phyloP scores from a whole-genome alignment of 2,329 filamentous ascomycete genomes.

The Cyphellophora attinorum region DNA sequence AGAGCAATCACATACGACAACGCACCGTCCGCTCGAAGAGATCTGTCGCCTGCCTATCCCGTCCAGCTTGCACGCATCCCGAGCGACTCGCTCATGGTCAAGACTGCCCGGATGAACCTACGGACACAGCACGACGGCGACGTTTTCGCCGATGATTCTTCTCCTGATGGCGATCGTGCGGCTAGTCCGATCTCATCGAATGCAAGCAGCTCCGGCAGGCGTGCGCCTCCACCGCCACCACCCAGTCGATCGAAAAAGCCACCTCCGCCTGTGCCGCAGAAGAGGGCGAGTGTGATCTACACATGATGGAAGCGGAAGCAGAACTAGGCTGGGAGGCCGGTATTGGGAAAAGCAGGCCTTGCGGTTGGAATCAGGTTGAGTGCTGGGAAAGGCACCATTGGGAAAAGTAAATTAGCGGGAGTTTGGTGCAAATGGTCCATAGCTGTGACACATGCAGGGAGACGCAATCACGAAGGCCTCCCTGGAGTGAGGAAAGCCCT shows the following conservation, averaged over 20 bases:
- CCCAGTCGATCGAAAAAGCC: slow-evolving; percentile 56
- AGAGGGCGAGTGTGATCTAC: slow-evolving; percentile 30
- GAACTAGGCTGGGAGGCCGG: too few species aligned
- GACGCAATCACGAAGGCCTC: too few species aligned
- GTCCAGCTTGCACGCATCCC: slow-evolving; percentile 41
- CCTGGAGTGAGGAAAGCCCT: too few species aligned
- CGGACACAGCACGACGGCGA: slow-evolving; percentile 30
- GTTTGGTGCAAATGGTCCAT: too few species aligned
- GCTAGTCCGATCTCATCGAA: slow-evolving; percentile 46
- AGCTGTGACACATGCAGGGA: too few species aligned
- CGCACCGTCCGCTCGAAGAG: slow-evolving; percentile 42
- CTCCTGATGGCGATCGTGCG: slow-evolving; percentile 42
- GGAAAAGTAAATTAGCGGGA: too few species aligned
- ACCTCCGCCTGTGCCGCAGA: slow-evolving; percentile 54
- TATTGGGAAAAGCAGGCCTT: too few species aligned
- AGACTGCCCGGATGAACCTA: slow-evolving; percentile 38
- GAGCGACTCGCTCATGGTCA: slow-evolving; percentile 44
- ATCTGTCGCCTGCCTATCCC: slow-evolving; percentile 38
- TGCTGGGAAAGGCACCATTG: too few species aligned
- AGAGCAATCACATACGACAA: slow-evolving; percentile 52
- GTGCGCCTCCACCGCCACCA: slow-evolving; percentile 50
- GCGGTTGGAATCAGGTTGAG: too few species aligned
- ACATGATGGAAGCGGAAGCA: too few species aligned
- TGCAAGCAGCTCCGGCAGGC: slow-evolving; percentile 46
- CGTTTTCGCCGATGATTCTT: slow-evolving; percentile 43